Evolutionary conservation across 1,284 basidiomycete species (phyloP), one percentile per base, ranked within the genome.

Genomic region (Inonotus obliquus): DNA sequence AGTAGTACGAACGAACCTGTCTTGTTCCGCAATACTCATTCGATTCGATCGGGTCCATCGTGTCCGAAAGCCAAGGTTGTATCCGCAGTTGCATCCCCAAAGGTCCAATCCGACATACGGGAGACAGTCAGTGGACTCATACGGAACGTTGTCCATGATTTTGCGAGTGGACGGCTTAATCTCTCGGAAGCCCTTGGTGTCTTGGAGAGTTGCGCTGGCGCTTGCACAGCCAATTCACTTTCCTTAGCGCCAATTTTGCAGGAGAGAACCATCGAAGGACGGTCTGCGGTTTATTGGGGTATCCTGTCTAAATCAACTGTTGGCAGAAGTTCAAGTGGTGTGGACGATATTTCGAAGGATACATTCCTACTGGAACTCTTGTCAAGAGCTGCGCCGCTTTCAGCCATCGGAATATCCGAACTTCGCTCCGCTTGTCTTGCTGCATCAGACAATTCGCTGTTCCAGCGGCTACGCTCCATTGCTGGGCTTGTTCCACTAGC

Each of bases 261-360:
- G 66, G 82, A 87, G 45, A 77, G 73, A 45, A 82, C 73, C n/a
- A 82, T 89, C 53, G 87, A 89, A 68, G 77, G 75, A 0, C 84
- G 84, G 65, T 82, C 82, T 0, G 82, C 86, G 0, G 67, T 89
- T 1, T 89, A 89, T 65, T 90, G 87, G 87, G 83, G 82, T 0
- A 83, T 89, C 64, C 71, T 89, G 29, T 87, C 84, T 60, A 77
- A 79, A n/a, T 74, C 25, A 49, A 23, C 72, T 0, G 70, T 74
- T 13, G 27, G 35, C 74, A 76, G 35, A 69, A 67, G 21, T 62
- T 41, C 51, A 66, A 23, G 59, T 66, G 54, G 13, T 65, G 69
- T 0, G 65, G 29, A 23, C 21, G 29, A 41, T 27, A 70, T 64
- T n/a, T 63, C 73, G 3, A 70, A 73, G 11, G 73, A 75, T 1